Evolutionary conservation across 208 protist genomes (phyloP).

Genomic region (Acanthamoeba sp.): DNA sequence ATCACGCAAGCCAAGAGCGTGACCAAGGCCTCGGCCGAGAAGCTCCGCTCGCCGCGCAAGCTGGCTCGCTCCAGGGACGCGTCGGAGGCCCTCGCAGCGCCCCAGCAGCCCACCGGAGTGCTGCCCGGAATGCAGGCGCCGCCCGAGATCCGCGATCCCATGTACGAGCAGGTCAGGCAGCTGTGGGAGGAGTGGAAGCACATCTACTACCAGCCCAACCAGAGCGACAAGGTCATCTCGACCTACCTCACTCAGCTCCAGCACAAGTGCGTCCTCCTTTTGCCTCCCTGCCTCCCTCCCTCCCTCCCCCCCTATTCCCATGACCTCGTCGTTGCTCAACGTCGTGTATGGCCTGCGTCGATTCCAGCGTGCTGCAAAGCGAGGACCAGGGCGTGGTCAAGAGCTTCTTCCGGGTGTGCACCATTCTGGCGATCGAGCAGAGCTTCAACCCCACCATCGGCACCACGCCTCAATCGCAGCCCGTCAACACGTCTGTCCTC

Average conservation of each 20-base stretch:
- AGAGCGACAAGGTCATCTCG: conserved; percentile 68
- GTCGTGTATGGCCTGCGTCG: too few relatives aligned
- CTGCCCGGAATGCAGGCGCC: not conserved
- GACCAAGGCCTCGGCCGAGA: conserved; percentile 59
- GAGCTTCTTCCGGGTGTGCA: conserved; percentile 91
- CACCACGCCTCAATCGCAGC: conserved; percentile 10
- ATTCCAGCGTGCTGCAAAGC: conserved; percentile 89
- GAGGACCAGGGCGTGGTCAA: conserved; percentile 84
- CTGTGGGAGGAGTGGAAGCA: conserved; percentile 77
- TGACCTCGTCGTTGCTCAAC: too few relatives aligned
- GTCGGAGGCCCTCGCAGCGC: not conserved
- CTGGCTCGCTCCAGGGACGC: conserved; percentile 58
- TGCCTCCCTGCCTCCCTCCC: not conserved
- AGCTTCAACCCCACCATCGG: conserved; percentile 86
- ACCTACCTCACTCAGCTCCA: conserved; percentile 61
- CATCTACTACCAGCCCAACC: conserved; percentile 68
- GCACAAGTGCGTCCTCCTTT: conserved; percentile 50
- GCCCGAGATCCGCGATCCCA: conserved; percentile 38
- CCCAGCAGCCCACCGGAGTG: not conserved
- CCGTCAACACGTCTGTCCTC: conserved; percentile 10
- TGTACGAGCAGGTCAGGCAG: conserved; percentile 54
- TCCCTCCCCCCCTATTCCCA: too few relatives aligned
- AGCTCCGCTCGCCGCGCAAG: conserved; percentile 57
- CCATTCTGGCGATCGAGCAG: conserved; percentile 94
- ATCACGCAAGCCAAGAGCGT: conserved; percentile 71